A percentile compares a stretch with the other conserved stretches of the same genome.
Evolutionary conservation across 2,329 filamentous ascomycete genomes (phyloP).

Genomic region (Shiraia sp.): DNA sequence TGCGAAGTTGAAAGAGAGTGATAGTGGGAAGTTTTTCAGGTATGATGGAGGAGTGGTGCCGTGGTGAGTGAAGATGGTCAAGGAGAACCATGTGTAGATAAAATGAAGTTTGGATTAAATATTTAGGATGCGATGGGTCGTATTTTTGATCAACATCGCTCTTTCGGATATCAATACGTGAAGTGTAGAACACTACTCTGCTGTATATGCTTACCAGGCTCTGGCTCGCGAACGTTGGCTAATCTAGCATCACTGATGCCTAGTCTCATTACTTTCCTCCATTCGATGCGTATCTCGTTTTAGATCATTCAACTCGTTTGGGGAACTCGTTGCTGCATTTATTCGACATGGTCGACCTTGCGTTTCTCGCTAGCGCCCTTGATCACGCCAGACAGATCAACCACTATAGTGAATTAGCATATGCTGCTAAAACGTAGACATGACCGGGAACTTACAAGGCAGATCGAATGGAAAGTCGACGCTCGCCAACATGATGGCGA

Average conservation of each 20-base stretch:
- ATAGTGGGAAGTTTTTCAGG: constrained; percentile 44
- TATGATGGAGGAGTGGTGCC: constrained; percentile 42
- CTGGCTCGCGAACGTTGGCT: no score
- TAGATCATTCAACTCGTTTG: no score
- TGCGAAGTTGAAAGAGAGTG: constrained; percentile 32
- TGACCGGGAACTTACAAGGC: constrained; percentile 42
- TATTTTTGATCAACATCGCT: no score
- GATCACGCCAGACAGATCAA: constrained; percentile 50
- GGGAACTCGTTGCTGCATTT: background rate
- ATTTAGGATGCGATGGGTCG: no score
- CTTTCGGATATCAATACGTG: no score
- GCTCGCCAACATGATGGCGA: constrained; percentile 57
- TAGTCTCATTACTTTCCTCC: no score
- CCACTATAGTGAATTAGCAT: constrained; percentile 37
- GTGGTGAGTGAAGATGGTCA: constrained; percentile 27
- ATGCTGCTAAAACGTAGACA: background rate
- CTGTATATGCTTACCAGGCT: no score
- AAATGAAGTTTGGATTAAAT: no score
- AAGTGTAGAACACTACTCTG: background rate
- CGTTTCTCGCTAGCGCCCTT: constrained; percentile 49
- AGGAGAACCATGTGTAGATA: background rate
- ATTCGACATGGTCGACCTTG: constrained; percentile 29
- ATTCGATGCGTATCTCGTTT: no score
- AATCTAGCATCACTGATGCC: no score
- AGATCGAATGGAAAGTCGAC: constrained; percentile 58